These are phyloP conservation scores for Leucaena leucocephala DNA, from an alignment of 306 rosid species.

Conservation along the genomic window DNA sequence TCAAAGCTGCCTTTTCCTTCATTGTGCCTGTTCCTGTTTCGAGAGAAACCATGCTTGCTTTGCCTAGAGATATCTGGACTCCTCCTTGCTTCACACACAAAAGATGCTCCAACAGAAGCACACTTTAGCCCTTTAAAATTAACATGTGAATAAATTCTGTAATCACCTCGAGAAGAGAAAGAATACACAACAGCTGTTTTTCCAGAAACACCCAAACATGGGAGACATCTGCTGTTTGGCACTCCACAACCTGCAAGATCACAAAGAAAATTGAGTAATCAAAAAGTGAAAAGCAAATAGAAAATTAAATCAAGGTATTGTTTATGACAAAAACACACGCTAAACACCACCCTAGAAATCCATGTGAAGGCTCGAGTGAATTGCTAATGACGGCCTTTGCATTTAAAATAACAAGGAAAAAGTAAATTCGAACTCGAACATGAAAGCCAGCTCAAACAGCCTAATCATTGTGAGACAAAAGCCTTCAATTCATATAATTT, in stretches of 20 bases:
- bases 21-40: conserved; percentile 68
- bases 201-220: conserved; percentile 64
- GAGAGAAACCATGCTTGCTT: conserved; percentile 60
- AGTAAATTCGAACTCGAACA: neutral
- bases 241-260: conserved; percentile 61
- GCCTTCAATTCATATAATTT: neutral
- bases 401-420: neutral
- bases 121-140: conserved; percentile 51
- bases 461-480: conserved; percentile 2
- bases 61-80: conserved; percentile 82
- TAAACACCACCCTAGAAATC: neutral
- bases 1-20: conserved; percentile 74
- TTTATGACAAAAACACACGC: neutral
- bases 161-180: conserved; percentile 49
- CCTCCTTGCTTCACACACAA: conserved; percentile 70
- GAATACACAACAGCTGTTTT: conserved; percentile 53
- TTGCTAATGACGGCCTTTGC: neutral
- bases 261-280: conserved; percentile 24
- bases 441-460: neutral
- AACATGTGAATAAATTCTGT: conserved; percentile 50
- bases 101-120: conserved; percentile 48
- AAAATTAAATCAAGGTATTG: neutral
- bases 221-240: conserved; percentile 62
- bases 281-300: neutral
- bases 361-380: neutral